phyloP scores from a whole-genome alignment of 2,329 filamentous ascomycete genomes.

The Alternaria sp. region DNA sequence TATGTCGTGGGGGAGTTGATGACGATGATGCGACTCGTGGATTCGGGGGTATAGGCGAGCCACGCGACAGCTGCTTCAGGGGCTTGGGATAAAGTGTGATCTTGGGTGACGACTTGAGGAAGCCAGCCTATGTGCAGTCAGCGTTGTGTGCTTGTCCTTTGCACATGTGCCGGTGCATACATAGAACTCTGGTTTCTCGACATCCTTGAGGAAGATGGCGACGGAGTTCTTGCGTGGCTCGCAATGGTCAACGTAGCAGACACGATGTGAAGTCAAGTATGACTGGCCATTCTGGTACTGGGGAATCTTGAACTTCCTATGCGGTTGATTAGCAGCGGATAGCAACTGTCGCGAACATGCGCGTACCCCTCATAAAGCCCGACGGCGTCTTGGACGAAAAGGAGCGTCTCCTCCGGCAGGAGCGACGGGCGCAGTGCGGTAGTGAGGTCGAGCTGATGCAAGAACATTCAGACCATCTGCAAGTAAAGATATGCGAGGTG shows the following conservation, averaged over 20 bases:
- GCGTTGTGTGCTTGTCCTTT: slow-evolving; percentile 9
- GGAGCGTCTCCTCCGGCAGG: slow-evolving; percentile 89
- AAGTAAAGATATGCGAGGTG: slow-evolving; percentile 22
- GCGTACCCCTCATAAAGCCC: slow-evolving; percentile 95
- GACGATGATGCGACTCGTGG: slow-evolving; percentile 40
- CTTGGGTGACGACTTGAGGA: slow-evolving; percentile 94
- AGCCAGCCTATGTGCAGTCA: slow-evolving; percentile 71
- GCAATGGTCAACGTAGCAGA: slow-evolving; percentile 91
- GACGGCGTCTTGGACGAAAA: slow-evolving; percentile 98
- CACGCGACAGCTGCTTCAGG: slow-evolving; percentile 69
- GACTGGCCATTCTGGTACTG: slow-evolving; percentile 95
- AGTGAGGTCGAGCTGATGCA: slow-evolving; percentile 94
- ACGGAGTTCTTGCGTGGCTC: slow-evolving; percentile 87
- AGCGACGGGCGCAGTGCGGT: slow-evolving; percentile 93
- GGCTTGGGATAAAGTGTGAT: slow-evolving; percentile 88
- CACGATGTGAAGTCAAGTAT: slow-evolving; percentile 93
- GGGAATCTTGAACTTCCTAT: slow-evolving; percentile 91
- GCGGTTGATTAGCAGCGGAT: slow-evolving; percentile 22
- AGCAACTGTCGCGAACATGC: slow-evolving; percentile 10
- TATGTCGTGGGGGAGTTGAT: slow-evolving; percentile 47
- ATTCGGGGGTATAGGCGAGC: slow-evolving; percentile 56
- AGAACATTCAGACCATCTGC: slow-evolving; percentile 80
- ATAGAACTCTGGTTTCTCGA: slow-evolving; percentile 85
- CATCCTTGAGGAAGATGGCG: slow-evolving; percentile 86
- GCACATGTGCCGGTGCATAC: slow-evolving; percentile 13